These are phyloP conservation scores for Globisporangium carolinianum DNA, from an alignment of 352 stramenopile species.

Conservation along the genomic window DNA sequence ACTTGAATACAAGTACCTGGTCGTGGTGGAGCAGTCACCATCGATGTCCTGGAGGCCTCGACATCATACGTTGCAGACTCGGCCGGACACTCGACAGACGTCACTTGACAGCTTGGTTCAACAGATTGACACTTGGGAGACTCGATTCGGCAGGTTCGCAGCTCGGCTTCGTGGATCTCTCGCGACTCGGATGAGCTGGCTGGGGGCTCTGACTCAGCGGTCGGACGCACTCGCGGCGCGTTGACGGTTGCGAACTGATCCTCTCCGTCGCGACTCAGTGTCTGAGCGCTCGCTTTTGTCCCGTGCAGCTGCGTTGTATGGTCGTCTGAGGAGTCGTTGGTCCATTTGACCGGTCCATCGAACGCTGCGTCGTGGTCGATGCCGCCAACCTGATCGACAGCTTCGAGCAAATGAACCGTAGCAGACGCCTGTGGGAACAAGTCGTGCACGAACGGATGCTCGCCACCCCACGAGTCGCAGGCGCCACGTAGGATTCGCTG, in stretches of 20 bases:
- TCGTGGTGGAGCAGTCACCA: no score
- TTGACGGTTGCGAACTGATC: background rate
- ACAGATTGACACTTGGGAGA: background rate
- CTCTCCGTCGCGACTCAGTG: background rate
- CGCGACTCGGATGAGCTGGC: background rate
- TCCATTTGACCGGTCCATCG: no score
- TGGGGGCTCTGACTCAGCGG: no score
- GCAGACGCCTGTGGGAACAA: constrained; percentile 7
- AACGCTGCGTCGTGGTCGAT: background rate
- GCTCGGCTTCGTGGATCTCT: background rate
- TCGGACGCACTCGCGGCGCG: background rate
- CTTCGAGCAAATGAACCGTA: no score
- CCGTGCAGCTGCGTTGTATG: background rate
- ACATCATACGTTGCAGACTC: no score
- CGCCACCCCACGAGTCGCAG: background rate
- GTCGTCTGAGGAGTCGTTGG: no score
- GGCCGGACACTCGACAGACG: no score
- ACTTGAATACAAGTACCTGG: no score
- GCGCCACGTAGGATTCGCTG: background rate
- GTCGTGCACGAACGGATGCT: constrained; percentile 7
- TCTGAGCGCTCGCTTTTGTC: background rate
- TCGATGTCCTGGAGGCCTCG: no score
- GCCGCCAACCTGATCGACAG: no score
- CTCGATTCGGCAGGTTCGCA: no score
- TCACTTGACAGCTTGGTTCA: background rate